phyloP scores from a whole-genome alignment of 768 basidiomycete genomes.

The Naganishia friedmannii region DNA sequence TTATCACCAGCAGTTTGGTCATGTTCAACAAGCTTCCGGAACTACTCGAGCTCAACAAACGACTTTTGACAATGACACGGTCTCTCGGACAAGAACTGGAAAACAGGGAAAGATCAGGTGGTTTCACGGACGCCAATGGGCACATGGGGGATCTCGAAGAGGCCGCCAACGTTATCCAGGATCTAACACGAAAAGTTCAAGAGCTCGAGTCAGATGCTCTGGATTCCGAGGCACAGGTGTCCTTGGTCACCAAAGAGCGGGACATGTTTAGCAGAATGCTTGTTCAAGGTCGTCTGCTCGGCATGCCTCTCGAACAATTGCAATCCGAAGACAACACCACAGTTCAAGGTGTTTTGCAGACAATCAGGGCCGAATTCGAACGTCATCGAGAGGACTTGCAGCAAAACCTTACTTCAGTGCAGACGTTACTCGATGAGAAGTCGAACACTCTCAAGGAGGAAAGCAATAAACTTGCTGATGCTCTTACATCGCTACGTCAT shows the following conservation, averaged over 20 bases:
- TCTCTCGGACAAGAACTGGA: constrained; percentile 83
- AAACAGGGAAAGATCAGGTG: constrained; percentile 61
- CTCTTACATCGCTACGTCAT: constrained; percentile 25
- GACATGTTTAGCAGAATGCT: constrained; percentile 79
- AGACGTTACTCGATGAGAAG: constrained; percentile 19
- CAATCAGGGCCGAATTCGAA: constrained; percentile 26
- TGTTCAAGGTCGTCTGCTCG: constrained; percentile 33
- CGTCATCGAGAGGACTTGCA: constrained; percentile 20
- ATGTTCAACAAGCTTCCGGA: constrained; percentile 74
- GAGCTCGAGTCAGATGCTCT: constrained; percentile 67
- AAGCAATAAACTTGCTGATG: constrained; percentile 22
- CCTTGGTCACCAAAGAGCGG: constrained; percentile 78
- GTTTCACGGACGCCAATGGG: constrained; percentile 31
- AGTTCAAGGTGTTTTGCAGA: constrained; percentile 10
- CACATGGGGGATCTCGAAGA: constrained; percentile 57
- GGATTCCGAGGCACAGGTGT: constrained; percentile 71
- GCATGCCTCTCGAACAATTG: constrained; percentile 8
- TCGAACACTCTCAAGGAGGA: constrained; percentile 17
- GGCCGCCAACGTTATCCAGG: constrained; percentile 80
- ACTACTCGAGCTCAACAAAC: constrained; percentile 89
- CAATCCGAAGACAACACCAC: constrained; percentile 17
- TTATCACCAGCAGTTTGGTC: constrained; percentile 85
- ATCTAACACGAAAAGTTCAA: constrained; percentile 64
- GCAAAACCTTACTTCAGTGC: constrained; percentile 1
- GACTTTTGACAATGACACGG: constrained; percentile 74